Conservation (phyloP, 805 yeast species). For the Yarrowia phangngaensis region DNA sequence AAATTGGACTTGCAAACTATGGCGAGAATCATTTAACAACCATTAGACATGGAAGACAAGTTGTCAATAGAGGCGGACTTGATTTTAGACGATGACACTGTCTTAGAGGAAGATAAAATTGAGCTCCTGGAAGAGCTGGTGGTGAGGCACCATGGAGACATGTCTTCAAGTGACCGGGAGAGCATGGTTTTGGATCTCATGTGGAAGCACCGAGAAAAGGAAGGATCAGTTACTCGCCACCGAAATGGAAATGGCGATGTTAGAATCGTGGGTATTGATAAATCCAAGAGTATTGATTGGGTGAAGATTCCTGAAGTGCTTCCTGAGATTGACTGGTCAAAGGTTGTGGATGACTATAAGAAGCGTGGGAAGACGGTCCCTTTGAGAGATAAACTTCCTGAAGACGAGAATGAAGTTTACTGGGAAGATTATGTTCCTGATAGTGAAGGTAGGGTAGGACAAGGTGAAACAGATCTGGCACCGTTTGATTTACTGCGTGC, state of each 20-base stretch:
- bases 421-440: slow-evolving; percentile 26
- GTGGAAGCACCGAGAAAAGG: slow-evolving; percentile 43
- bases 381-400: slow-evolving; percentile 3
- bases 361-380: slow-evolving; percentile 17
- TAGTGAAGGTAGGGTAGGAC: slow-evolving; percentile 12
- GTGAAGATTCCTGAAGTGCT: slow-evolving; percentile 25
- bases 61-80: slow-evolving; percentile 35
- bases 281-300: slow-evolving; percentile 20
- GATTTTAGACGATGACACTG: slow-evolving; percentile 37
- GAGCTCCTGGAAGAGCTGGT: slow-evolving; percentile 43
- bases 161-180: slow-evolving; percentile 37
- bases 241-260: slow-evolving; percentile 18
- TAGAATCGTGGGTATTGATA: slow-evolving; percentile 19
- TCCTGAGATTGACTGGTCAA: slow-evolving; percentile 29
- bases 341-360: slow-evolving; percentile 10
- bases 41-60: slow-evolving; percentile 9
- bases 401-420: slow-evolving; percentile 25
- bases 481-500: slow-evolving; percentile 43
- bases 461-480: slow-evolving; percentile 29
- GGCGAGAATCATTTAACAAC: slow-evolving; percentile 1
- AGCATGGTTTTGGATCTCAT: slow-evolving; percentile 43
- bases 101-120: slow-evolving; percentile 43
- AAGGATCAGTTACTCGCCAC: slow-evolving; percentile 13
- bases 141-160: slow-evolving; percentile 28
- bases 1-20: too few species aligned